Conservation (phyloP, 2,329 filamentous ascomycete species). For the Ophiostoma perfectum region DNA sequence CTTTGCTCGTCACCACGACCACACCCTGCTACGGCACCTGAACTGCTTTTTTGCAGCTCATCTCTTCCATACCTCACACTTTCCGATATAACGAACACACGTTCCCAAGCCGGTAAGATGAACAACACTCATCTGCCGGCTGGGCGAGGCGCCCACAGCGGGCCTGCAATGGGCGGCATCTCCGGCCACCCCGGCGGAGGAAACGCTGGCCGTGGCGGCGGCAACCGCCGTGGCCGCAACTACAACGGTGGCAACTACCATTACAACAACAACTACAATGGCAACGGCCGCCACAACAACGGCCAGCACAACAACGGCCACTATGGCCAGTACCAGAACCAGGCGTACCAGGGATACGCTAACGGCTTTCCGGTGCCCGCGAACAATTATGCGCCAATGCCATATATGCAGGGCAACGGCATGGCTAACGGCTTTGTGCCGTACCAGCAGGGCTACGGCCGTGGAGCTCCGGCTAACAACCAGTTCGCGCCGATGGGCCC, state of each 20-base stretch:
- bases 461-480: conserved; percentile 39
- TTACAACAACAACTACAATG: conserved; percentile 29
- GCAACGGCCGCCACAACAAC: conserved; percentile 28
- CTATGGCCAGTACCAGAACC: conserved; percentile 34
- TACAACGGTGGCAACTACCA: conserved; percentile 29
- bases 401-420: conserved; percentile 24
- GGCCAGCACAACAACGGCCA: conserved; percentile 28
- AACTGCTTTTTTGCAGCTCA: conserved; percentile 3
- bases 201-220: conserved; percentile 30
- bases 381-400: conserved; percentile 48
- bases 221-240: conserved; percentile 32
- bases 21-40: conserved; percentile 17
- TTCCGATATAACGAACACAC: background rate
- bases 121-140: conserved; percentile 70
- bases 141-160: conserved; percentile 57
- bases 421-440: conserved; percentile 39
- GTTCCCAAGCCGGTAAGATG: conserved; percentile 67
- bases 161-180: conserved; percentile 31
- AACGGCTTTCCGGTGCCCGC: conserved; percentile 41
- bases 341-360: conserved; percentile 50
- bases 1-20: conserved; percentile 13
- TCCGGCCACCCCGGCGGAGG: conserved; percentile 31
- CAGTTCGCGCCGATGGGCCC: conserved; percentile 19
- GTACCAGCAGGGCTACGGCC: conserved; percentile 45
- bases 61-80: background rate